phyloP scores from a whole-genome alignment of 129 eudicot species.

The Pulicaria dysenterica region DNA sequence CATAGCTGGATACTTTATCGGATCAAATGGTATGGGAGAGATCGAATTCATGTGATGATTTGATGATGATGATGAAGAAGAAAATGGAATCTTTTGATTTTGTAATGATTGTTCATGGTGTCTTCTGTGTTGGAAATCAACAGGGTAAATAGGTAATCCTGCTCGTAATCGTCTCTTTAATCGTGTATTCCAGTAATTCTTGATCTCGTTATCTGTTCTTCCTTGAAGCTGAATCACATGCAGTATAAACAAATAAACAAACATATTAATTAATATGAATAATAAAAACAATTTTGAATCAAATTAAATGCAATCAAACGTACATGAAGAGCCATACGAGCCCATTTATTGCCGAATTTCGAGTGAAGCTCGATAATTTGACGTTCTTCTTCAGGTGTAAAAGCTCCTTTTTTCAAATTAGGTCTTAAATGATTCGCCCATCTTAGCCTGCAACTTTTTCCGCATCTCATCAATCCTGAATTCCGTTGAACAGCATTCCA shows the following conservation, averaged over 20 bases:
- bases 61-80: slow-evolving; percentile 38
- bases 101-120: slow-evolving; percentile 32
- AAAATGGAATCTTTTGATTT: slow-evolving; percentile 33
- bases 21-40: slow-evolving; percentile 34
- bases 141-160: slow-evolving; percentile 83
- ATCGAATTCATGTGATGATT: slow-evolving; percentile 29
- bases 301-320: neutral
- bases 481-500: slow-evolving; percentile 91
- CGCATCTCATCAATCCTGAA: slow-evolving; percentile 76
- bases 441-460: slow-evolving; percentile 86
- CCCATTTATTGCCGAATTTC: slow-evolving; percentile 94
- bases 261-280: neutral
- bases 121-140: slow-evolving; percentile 31
- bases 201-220: slow-evolving; percentile 95
- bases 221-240: slow-evolving; percentile 65
- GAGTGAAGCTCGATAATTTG: slow-evolving; percentile 81
- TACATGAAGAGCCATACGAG: slow-evolving; percentile 97
- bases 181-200: slow-evolving; percentile 94
- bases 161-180: slow-evolving; percentile 74
- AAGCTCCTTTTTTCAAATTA: slow-evolving; percentile 82
- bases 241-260: slow-evolving; percentile 8
- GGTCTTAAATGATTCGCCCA: slow-evolving; percentile 98
- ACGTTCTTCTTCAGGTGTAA: slow-evolving; percentile 68
- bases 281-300: neutral
- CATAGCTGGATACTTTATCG: slow-evolving; percentile 24